Conservation (phyloP, 2,329 filamentous ascomycete genomes). For the Fusarium tuaranense region DNA sequence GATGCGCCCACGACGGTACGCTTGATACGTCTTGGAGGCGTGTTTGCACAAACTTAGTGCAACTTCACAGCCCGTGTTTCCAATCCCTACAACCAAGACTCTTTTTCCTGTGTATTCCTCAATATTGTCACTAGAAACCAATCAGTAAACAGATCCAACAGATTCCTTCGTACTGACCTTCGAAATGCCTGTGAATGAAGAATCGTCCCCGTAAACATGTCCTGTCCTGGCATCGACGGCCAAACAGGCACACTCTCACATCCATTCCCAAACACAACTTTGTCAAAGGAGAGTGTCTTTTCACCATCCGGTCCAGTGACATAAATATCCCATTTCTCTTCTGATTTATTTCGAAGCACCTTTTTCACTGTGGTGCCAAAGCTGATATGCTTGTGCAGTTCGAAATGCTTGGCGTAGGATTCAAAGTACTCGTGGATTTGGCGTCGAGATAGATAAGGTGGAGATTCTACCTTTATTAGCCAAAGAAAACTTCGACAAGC, state of each 20-base stretch:
- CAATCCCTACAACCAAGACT: slow-evolving; percentile 3
- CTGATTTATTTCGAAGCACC: background rate
- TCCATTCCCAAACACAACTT: background rate
- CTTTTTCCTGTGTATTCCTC: background rate
- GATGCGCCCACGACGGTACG: background rate
- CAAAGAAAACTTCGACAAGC: background rate
- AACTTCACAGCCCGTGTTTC: slow-evolving; percentile 7
- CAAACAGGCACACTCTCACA: background rate
- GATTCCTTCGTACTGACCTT: background rate
- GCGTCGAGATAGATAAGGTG: background rate
- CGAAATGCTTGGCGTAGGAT: slow-evolving; percentile 1
- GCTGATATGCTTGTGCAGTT: background rate
- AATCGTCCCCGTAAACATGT: background rate
- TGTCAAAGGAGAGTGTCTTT: background rate
- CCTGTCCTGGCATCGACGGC: background rate
- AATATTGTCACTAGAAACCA: background rate
- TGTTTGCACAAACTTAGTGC: background rate
- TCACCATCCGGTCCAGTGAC: background rate
- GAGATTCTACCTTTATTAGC: background rate
- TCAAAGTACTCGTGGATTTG: slow-evolving; percentile 7
- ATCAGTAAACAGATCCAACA: background rate
- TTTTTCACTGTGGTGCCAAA: background rate
- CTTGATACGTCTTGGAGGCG: background rate
- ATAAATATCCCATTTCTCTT: background rate
- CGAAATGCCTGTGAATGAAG: slow-evolving; percentile 3